Evolutionary conservation across 176 grass and related monocot genomes (phyloP).

Genomic region (Tillandsia leiboldiana): DNA sequence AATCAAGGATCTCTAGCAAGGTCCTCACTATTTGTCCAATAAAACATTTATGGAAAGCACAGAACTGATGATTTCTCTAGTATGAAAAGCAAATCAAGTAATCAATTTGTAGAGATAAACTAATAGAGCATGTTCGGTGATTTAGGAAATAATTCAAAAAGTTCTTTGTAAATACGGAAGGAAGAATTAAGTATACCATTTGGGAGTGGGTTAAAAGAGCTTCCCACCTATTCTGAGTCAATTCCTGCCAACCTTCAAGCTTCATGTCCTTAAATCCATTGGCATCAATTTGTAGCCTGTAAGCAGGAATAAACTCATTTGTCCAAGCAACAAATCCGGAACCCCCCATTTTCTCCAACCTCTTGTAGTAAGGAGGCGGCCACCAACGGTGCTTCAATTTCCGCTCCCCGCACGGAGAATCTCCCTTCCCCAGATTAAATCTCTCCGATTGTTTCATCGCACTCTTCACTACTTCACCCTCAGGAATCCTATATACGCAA

Average conservation of each 20-base stretch:
- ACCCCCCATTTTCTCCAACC: constrained; percentile 37
- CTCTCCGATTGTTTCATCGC: constrained; percentile 38
- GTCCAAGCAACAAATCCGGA: constrained; percentile 46
- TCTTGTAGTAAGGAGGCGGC: constrained; percentile 41
- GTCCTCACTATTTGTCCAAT: neutral
- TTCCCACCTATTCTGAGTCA: constrained; percentile 59
- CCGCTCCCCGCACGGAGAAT: neutral
- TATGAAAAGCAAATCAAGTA: neutral
- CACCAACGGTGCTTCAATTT: constrained; percentile 48
- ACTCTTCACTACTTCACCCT: constrained; percentile 40
- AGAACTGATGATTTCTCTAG: neutral
- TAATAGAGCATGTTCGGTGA: neutral
- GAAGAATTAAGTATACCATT: constrained; percentile 56
- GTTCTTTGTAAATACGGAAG: neutral
- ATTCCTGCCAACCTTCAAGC: constrained; percentile 49
- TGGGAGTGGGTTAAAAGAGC: constrained; percentile 77
- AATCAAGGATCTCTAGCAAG: neutral
- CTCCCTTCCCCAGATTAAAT: constrained; percentile 21
- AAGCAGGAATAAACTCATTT: constrained; percentile 54
- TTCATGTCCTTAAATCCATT: constrained; percentile 42
- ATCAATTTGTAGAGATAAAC: neutral
- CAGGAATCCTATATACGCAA: constrained; percentile 51
- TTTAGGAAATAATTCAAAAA: neutral
- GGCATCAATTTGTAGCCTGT: constrained; percentile 58
- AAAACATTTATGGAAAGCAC: neutral